Percentiles rank a stretch among this genome's conserved stretches.
Evolutionary conservation across 2,329 filamentous ascomycete species (phyloP).

Genomic region (Drechslerella stenobrocha): DNA sequence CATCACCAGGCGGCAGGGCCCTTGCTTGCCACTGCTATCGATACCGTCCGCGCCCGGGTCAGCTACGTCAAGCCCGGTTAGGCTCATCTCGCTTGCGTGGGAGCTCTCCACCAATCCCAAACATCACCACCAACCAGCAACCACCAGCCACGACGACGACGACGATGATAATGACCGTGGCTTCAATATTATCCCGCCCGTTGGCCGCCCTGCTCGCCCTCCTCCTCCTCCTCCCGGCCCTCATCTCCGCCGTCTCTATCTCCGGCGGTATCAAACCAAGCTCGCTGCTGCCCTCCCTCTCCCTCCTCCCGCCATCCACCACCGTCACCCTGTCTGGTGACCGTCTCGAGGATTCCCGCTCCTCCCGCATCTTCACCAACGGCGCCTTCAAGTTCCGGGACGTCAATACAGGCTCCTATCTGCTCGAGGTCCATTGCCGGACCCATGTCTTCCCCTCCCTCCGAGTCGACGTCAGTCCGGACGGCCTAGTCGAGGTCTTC

Average conservation of each 20-base stretch:
- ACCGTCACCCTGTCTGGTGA: constrained; percentile 36
- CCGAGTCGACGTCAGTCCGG: constrained; percentile 70
- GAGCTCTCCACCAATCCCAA: background rate
- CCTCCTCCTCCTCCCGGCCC: constrained; percentile 21
- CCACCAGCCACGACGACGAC: background rate
- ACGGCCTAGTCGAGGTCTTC: constrained; percentile 65
- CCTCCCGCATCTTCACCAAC: constrained; percentile 40
- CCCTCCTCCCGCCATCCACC: constrained; percentile 30
- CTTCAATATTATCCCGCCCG: constrained; percentile 2
- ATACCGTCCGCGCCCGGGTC: background rate
- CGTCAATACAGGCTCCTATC: constrained; percentile 66
- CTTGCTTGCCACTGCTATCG: constrained; percentile 3
- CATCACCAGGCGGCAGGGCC: background rate
- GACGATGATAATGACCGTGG: constrained; percentile 11
- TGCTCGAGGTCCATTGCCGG: constrained; percentile 76
- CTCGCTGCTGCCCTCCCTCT: constrained; percentile 19
- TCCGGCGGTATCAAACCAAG: constrained; percentile 39
- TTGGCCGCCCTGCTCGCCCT: constrained; percentile 9
- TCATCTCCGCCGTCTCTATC: constrained; percentile 30
- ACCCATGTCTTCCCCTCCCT: constrained; percentile 77
- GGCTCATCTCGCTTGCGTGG: constrained; percentile 7
- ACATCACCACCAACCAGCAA: background rate
- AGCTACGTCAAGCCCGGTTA: background rate
- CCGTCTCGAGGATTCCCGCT: constrained; percentile 30
- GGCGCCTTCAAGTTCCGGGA: constrained; percentile 43